Evolutionary conservation across 257 asterid species (phyloP), one percentile per base, ranked within the genome.

Genomic region (Solanum neorickii): DNA sequence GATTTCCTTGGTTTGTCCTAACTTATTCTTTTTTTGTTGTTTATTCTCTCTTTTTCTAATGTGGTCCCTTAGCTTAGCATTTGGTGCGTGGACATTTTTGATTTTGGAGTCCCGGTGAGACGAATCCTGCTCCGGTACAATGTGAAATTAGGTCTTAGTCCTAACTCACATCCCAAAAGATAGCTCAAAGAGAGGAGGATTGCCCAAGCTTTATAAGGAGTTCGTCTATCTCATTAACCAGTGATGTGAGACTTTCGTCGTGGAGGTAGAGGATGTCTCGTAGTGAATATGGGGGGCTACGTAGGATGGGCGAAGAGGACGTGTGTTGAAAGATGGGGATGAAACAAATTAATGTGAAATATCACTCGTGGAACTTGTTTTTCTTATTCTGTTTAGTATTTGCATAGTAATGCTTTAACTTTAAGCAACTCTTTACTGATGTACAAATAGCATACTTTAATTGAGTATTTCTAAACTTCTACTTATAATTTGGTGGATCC

Each of bases 1-100:
- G 95, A 93, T 47, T 20, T 89, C 70, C 37, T 92, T 20, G 93
- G 94, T 56, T 56, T 56, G n/a, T 92, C 52, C 62, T 29, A 47
- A 37, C 52, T 62, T 68, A 5, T 29, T 27, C 27, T 35, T 35
- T 35, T 35, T 35, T 74, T 46, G 23, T 65, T 66, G 37, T 12
- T 68, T 68, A 7, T 11, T 23, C 77, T 27, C 20, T 29, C 4
- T 3, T 27, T 27, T 44, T 27, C 25, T 42, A 10, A 15, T 85
- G 9, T 41, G 27, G 66, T 77, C 62, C 49, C 59, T n/a, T 13
- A 37, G 39, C 39, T 37, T 6, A 37, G 39, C 7, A 37, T 6
- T 6, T 37, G 39, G 7, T 37, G 7, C 39, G 7, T 37, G 39
- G 1, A 37, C 1, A 5, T 5, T 37, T 37, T 37, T 5, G 0